Evolutionary conservation across 495 filamentous ascomycete genomes (phyloP).

Genomic region (Penicillium coprophilum): DNA sequence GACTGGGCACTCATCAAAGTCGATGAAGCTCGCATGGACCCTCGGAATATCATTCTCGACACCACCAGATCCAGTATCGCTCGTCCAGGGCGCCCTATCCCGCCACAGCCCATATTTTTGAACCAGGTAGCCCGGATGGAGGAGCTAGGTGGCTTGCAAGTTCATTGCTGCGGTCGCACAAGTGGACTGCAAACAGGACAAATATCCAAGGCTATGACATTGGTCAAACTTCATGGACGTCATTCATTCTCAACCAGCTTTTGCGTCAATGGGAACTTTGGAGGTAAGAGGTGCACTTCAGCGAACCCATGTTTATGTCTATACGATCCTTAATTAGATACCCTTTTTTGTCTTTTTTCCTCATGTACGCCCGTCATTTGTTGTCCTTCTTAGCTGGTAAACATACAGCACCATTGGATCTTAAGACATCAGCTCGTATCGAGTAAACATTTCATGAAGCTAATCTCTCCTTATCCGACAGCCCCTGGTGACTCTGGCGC

Average conservation of each 20-base stretch:
- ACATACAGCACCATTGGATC: slow-evolving; percentile 14
- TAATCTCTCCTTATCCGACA: slow-evolving; percentile 26
- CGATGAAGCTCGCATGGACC: slow-evolving; percentile 64
- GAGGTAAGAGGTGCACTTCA: slow-evolving; percentile 48
- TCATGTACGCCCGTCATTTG: slow-evolving; percentile 8
- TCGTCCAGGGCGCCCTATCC: slow-evolving; percentile 19
- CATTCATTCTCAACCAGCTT: slow-evolving; percentile 78
- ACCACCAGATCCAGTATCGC: slow-evolving; percentile 32
- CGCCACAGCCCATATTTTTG: slow-evolving; percentile 38
- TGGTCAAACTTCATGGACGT: slow-evolving; percentile 79
- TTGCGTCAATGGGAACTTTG: slow-evolving; percentile 70
- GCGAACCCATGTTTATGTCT: slow-evolving; percentile 29
- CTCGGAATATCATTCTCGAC: slow-evolving; percentile 62
- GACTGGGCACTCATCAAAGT: slow-evolving; percentile 95
- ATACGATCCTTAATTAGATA: slow-evolving; percentile 35
- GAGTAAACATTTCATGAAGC: slow-evolving; percentile 25
- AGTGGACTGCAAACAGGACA: slow-evolving; percentile 76
- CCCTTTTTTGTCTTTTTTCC: slow-evolving; percentile 27
- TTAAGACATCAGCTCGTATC: slow-evolving; percentile 17
- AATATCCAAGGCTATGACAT: slow-evolving; percentile 71
- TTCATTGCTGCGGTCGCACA: slow-evolving; percentile 91
- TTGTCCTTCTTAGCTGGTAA: slow-evolving; percentile 20
- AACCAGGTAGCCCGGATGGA: slow-evolving; percentile 46
- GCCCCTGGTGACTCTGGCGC: slow-evolving; percentile 90
- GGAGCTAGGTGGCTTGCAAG: slow-evolving; percentile 66